Percentiles rank a stretch among this genome's conserved stretches.
phyloP scores from a whole-genome alignment of 2,329 filamentous ascomycete genomes.

The Calonectria henricotiae region DNA sequence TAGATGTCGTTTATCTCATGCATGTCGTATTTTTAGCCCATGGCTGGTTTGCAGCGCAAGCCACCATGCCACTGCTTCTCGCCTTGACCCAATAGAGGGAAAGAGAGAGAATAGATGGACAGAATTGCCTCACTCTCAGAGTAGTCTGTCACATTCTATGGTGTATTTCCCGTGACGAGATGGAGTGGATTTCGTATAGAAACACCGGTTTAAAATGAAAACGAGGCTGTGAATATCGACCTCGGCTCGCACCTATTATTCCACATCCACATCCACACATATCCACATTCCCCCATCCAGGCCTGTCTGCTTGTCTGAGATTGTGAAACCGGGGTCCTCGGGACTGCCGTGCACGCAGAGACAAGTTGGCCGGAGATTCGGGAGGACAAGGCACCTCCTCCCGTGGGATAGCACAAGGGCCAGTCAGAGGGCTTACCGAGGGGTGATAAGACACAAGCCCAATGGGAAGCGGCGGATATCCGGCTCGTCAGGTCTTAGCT shows the following conservation, averaged over 20 bases:
- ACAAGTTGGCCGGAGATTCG: conserved; percentile 8
- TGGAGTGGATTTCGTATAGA: too few relatives aligned
- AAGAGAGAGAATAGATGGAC: too few relatives aligned
- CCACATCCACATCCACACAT: too few relatives aligned
- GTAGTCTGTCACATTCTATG: too few relatives aligned
- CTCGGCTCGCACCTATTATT: too few relatives aligned
- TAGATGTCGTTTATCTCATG: not conserved
- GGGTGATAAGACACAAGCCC: conserved; percentile 26
- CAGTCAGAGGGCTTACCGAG: conserved; percentile 12
- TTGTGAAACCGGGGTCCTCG: not conserved
- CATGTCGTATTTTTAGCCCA: not conserved
- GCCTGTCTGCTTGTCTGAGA: not conserved
- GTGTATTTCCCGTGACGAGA: too few relatives aligned
- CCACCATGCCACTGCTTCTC: not conserved
- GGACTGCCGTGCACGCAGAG: not conserved
- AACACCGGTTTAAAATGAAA: too few relatives aligned
- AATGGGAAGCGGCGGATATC: conserved; percentile 42
- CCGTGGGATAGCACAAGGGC: not conserved
- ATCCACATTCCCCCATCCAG: not conserved
- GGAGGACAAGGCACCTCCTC: not conserved
- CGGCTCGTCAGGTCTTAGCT: conserved; percentile 25
- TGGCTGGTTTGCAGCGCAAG: not conserved
- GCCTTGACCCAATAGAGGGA: not conserved
- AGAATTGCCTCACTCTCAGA: too few relatives aligned
- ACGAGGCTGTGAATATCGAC: too few relatives aligned